Conservation (phyloP, 2,329 filamentous ascomycete genomes). For the Nemania diffusa region DNA sequence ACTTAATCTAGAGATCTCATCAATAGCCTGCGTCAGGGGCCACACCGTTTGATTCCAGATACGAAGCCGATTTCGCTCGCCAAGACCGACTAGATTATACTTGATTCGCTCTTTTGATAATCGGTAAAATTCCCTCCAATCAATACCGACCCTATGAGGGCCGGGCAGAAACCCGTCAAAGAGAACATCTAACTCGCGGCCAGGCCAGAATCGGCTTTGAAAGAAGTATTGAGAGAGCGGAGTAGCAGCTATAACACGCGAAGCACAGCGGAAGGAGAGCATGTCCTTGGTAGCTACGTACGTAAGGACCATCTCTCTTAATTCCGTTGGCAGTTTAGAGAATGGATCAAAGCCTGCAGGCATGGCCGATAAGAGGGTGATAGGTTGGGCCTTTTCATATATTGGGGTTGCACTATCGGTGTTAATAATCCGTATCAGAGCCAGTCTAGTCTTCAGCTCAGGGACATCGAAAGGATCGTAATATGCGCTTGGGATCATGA, state of each 20-base stretch:
- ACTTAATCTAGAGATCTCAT: constrained; percentile 32
- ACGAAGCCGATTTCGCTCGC: constrained; percentile 41
- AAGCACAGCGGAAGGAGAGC: constrained; percentile 39
- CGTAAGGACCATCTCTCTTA: constrained; percentile 42
- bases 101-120: constrained; percentile 33
- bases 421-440: constrained; percentile 24
- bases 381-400: neutral
- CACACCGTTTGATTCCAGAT: constrained; percentile 43
- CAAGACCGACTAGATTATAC: constrained; percentile 36
- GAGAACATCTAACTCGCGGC: constrained; percentile 38
- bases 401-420: neutral
- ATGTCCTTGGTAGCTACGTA: constrained; percentile 35
- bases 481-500: constrained; percentile 42
- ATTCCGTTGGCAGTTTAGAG: constrained; percentile 36
- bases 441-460: constrained; percentile 36
- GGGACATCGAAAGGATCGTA: constrained; percentile 41
- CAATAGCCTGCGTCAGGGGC: constrained; percentile 38
- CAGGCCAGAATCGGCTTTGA: constrained; percentile 43
- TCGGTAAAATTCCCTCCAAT: constrained; percentile 40
- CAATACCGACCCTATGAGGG: constrained; percentile 30
- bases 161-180: constrained; percentile 42
- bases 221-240: constrained; percentile 43
- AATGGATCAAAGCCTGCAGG: constrained; percentile 36
- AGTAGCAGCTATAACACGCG: constrained; percentile 37
- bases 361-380: neutral